phyloP scores from a whole-genome alignment of 495 filamentous ascomycete genomes.

The Penicillium antarcticum region DNA sequence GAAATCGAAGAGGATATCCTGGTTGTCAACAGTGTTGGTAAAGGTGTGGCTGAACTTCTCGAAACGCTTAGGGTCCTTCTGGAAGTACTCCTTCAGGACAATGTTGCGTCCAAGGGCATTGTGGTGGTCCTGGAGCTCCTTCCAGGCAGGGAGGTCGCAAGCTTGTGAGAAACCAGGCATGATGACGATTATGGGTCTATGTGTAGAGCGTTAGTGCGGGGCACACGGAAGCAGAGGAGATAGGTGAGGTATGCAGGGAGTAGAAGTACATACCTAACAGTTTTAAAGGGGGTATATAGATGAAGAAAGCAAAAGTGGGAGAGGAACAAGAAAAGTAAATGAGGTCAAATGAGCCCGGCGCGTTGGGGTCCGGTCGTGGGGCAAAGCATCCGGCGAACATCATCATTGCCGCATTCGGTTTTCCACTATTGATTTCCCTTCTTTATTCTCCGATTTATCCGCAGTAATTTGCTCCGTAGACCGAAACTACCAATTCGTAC shows the following conservation, averaged over 20 bases:
- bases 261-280: slow-evolving; percentile 6
- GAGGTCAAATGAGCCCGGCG: slow-evolving; percentile 33
- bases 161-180: slow-evolving; percentile 70
- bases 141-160: slow-evolving; percentile 78
- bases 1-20: slow-evolving; percentile 94
- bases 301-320: slow-evolving; percentile 10
- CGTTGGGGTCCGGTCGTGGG: slow-evolving; percentile 43
- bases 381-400: slow-evolving; percentile 17
- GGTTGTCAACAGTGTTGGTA: slow-evolving; percentile 69
- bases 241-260: neutral
- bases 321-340: slow-evolving; percentile 19
- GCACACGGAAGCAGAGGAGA: slow-evolving; percentile 11
- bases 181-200: slow-evolving; percentile 24
- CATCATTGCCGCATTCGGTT: slow-evolving; percentile 31
- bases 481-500: neutral
- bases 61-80: slow-evolving; percentile 85
- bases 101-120: slow-evolving; percentile 77
- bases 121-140: slow-evolving; percentile 85
- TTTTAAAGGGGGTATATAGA: neutral
- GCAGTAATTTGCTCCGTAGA: neutral
- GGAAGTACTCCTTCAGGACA: slow-evolving; percentile 88
- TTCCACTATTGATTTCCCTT: neutral
- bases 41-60: slow-evolving; percentile 85
- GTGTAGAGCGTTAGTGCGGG: slow-evolving; percentile 33
- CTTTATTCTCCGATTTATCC: neutral